A percentile compares a stretch with the other conserved stretches of the same genome.
Evolutionary conservation across 2,329 filamentous ascomycete genomes (phyloP).

Genomic region (Pseudogymnoascus sp.): DNA sequence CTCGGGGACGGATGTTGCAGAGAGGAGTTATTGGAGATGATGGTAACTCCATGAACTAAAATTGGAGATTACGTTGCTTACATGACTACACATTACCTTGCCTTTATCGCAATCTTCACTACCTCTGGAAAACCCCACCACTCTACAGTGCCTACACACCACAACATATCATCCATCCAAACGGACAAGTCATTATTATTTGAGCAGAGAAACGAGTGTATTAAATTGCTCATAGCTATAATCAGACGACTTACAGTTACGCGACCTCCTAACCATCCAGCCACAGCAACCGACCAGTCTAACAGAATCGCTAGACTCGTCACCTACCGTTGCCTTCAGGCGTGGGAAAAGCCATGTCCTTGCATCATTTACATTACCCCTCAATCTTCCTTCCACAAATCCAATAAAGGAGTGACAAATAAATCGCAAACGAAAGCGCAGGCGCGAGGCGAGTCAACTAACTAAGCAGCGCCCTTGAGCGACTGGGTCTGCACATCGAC

Average conservation of each 20-base stretch:
- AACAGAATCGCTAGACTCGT: not conserved
- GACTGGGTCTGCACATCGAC: not conserved
- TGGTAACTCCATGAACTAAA: not conserved
- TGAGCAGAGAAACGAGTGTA: constrained; percentile 3
- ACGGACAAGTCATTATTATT: not conserved
- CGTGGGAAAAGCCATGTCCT: not conserved
- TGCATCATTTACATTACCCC: not conserved
- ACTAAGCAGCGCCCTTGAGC: not conserved
- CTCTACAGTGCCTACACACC: not conserved
- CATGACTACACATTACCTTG: not conserved
- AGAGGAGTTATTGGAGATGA: not conserved
- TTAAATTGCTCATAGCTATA: constrained; percentile 2
- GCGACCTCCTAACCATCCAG: not conserved
- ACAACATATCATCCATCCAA: not conserved
- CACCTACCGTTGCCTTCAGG: not conserved
- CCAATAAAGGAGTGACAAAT: not conserved
- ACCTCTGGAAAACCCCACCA: not conserved
- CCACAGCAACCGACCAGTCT: not conserved
- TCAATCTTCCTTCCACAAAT: not conserved
- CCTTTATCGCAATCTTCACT: too few relatives aligned
- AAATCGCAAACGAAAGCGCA: constrained; percentile 5
- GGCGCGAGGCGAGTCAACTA: too few relatives aligned
- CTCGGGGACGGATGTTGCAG: not conserved
- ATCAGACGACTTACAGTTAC: constrained; percentile 5
- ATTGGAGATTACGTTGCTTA: not conserved